Evolutionary conservation across 441 rosid species (phyloP).

Genomic region (Adansonia rubrostipa): DNA sequence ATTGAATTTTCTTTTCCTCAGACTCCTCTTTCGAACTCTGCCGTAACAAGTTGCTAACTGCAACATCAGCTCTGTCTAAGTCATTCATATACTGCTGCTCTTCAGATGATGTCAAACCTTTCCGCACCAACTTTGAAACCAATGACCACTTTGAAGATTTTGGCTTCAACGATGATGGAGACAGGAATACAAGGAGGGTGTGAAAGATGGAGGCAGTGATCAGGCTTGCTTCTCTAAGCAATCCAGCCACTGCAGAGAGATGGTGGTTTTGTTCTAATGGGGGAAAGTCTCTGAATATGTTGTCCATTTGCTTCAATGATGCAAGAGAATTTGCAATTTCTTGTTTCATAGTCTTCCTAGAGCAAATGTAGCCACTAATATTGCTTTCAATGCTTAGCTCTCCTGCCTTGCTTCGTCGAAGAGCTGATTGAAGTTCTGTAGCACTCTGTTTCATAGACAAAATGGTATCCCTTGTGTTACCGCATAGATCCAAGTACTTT

Average conservation of each 20-base stretch:
- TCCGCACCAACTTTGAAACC: constrained; percentile 52
- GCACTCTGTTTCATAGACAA: constrained; percentile 47
- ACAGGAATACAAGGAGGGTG: constrained; percentile 46
- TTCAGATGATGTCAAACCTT: constrained; percentile 36
- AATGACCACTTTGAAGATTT: constrained; percentile 48
- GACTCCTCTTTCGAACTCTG: constrained; percentile 29
- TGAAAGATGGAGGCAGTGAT: constrained; percentile 49
- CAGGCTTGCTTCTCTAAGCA: constrained; percentile 48
- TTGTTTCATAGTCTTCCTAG: constrained; percentile 54
- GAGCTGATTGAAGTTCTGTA: constrained; percentile 57
- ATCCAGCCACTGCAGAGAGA: constrained; percentile 33
- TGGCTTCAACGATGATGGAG: constrained; percentile 41
- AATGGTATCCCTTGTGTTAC: constrained; percentile 51
- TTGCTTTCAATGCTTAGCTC: constrained; percentile 46
- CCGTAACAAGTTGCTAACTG: constrained; percentile 36
- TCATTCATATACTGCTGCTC: constrained; percentile 38
- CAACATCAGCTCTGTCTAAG: constrained; percentile 51
- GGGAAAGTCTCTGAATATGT: constrained; percentile 23
- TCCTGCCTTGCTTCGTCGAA: constrained; percentile 56
- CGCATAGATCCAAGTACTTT: constrained; percentile 56
- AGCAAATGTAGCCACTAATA: constrained; percentile 38
- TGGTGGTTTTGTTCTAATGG: constrained; percentile 28
- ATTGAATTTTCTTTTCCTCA: constrained; percentile 39
- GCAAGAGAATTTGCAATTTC: constrained; percentile 40
- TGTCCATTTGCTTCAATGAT: constrained; percentile 47